Conservation (phyloP, 139 green algal genomes). For the Pseudopediastrum boryanum region DNA sequence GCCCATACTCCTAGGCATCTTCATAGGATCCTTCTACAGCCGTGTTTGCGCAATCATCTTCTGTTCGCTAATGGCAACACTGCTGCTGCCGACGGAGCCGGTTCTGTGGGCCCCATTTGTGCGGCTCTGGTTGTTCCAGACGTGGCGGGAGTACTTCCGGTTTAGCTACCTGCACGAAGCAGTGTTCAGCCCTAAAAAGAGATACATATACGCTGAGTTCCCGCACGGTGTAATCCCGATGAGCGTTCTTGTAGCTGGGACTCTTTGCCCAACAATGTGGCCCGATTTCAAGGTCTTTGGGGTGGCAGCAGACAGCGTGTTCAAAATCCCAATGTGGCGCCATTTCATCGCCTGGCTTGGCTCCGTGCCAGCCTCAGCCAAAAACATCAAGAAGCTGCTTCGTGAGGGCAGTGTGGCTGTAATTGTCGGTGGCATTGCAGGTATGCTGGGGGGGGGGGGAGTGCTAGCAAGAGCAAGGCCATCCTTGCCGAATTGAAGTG, state of each 20-base stretch:
- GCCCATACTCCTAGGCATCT: too few species aligned
- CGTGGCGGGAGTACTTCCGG: constrained; percentile 37
- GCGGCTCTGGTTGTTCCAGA: neutral
- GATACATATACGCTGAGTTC: constrained; percentile 38
- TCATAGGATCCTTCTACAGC: too few species aligned
- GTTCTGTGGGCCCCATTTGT: constrained; percentile 7
- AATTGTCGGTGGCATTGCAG: constrained; percentile 39
- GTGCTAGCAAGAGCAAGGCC: too few species aligned
- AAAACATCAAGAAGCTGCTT: constrained; percentile 18
- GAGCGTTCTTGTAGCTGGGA: too few species aligned
- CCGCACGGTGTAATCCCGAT: too few species aligned
- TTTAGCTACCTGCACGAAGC: constrained; percentile 16
- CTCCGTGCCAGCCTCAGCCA: constrained; percentile 14
- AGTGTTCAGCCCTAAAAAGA: constrained; percentile 3
- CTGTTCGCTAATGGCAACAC: too few species aligned
- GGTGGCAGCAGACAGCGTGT: constrained; percentile 29
- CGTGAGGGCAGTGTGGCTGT: constrained; percentile 20
- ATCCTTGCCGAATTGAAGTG: too few species aligned
- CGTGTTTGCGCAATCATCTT: too few species aligned
- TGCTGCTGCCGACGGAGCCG: constrained; percentile 15
- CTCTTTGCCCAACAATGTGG: too few species aligned
- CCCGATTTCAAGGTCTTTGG: constrained; percentile 31
- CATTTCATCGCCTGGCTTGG: constrained; percentile 36
- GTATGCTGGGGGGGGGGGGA: constrained; percentile 43
- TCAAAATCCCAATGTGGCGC: constrained; percentile 37